These are phyloP conservation scores for Lunularia cruciata DNA, from an alignment of 225 moss, liverwort and hornwort genomes.

Conservation along the genomic window DNA sequence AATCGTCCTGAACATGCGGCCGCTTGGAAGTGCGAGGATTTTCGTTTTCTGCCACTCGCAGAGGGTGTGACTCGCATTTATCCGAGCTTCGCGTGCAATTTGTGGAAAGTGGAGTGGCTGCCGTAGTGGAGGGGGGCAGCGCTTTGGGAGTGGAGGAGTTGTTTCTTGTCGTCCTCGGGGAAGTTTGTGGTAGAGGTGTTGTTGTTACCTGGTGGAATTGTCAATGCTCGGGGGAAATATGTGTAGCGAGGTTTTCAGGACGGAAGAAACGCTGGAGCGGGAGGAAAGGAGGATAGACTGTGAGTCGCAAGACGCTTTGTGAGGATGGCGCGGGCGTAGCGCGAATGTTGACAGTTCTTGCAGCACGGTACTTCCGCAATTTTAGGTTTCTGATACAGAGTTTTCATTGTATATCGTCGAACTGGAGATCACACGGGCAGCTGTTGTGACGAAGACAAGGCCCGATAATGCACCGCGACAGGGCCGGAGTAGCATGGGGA, in stretches of 20 bases:
- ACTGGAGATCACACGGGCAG: conserved; percentile 82
- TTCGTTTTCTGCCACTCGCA: background rate
- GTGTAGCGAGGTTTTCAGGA: conserved; percentile 5
- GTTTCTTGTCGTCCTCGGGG: conserved; percentile 4
- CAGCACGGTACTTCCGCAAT: conserved; percentile 23
- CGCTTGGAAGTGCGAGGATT: conserved; percentile 14
- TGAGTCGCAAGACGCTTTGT: background rate
- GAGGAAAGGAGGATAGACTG: background rate
- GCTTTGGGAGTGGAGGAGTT: background rate
- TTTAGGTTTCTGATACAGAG: conserved; percentile 35
- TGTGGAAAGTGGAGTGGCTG: conserved; percentile 1
- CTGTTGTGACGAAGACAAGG: conserved; percentile 79
- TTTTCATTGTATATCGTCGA: conserved; percentile 37
- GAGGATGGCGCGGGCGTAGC: conserved; percentile 8
- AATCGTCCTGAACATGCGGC: conserved; percentile 19
- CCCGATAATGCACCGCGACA: conserved; percentile 97
- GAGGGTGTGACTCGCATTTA: background rate
- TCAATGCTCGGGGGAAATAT: background rate
- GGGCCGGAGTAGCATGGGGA: conserved; percentile 99
- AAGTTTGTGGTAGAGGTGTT: background rate
- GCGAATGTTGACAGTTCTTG: conserved; percentile 32
- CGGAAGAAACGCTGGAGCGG: background rate
- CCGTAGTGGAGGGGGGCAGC: background rate
- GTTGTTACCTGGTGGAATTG: background rate
- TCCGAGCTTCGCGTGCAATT: background rate